Base-by-base conservation (phyloP, 2,329 filamentous ascomycete genomes). In the Leptodontidium sp. region DNA sequence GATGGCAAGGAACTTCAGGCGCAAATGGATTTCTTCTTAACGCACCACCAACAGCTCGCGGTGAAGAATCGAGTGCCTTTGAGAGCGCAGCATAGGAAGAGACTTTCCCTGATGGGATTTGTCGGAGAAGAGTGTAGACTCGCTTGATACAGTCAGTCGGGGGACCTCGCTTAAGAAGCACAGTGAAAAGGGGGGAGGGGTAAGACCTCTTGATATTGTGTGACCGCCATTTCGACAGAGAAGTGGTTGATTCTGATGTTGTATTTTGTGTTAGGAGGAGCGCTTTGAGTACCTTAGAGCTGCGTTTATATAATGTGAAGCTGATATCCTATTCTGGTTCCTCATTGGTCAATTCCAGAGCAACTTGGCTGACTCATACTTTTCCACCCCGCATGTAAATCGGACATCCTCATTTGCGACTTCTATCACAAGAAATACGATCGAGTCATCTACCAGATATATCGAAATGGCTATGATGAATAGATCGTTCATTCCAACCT, bases 1-100 rank as follows among this genome's bases (percentile, higher is more conserved):
- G 82, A 77, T 90, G 75, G 85, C 88, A 90, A 0, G 87, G 88
- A 3, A 90, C 86, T 66, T 85, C 83, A 0, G 88, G 88, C 40
- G 88, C 88, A 74, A 88, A 90, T 0, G 88, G 88, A 73, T 91
- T 91, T 63, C 76, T 68, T 66, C 86, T 81, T 76, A 90, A 82
- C 1, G 88, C 89, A 38, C 87, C 88, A 2, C 89, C 89, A 1
- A 91, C 84, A 1, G 89, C 89, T 57, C 88, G 82, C 1, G 89
- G 87, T 35, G 86, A 88, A n/a, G 87, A 88, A 14, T 79, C 75
- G 11, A 90, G 80, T 17, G 87, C 85, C 45, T 80, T 80, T 0
- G 88, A 85, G 40, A 91, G 80, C 0, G 85, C 83, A 2, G 84
- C 84, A 76, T 91, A 90, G 0, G 88, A 88, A 1, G 87, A 87